These are phyloP conservation scores for Trypanosoma congolense DNA, from an alignment of 208 protist genomes.

Conservation along the genomic window DNA sequence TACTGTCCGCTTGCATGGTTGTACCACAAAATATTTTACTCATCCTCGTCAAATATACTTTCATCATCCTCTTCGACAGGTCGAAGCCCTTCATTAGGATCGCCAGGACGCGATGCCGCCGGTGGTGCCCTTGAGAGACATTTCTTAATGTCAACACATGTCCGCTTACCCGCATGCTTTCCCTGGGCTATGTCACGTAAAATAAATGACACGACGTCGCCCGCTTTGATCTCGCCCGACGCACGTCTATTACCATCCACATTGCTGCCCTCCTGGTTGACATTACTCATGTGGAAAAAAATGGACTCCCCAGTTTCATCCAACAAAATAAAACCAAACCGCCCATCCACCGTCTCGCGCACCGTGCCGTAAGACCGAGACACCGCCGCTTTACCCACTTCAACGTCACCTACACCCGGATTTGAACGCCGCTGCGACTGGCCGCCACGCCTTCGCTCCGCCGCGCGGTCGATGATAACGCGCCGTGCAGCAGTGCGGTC, in stretches of 20 bases:
- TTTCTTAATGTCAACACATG: constrained; percentile 44
- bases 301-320: constrained; percentile 65
- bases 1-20: too few species aligned
- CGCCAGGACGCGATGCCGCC: neutral
- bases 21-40: too few species aligned
- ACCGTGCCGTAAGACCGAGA: constrained; percentile 30
- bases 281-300: constrained; percentile 70
- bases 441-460: constrained; percentile 26
- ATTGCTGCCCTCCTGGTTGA: neutral
- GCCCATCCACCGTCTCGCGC: constrained; percentile 33
- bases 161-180: constrained; percentile 66
- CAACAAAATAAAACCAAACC: constrained; percentile 68
- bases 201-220: constrained; percentile 59
- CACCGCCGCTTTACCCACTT: neutral
- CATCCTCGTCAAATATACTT: constrained; percentile 34
- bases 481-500: constrained; percentile 23
- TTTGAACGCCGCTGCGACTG: constrained; percentile 11
- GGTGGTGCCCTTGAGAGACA: neutral
- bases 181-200: constrained; percentile 45
- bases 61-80: constrained; percentile 25
- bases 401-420: constrained; percentile 16
- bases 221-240: constrained; percentile 22
- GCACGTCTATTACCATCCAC: neutral
- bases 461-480: constrained; percentile 48
- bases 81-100: neutral